Conservation (phyloP, 2,329 filamentous ascomycete species). For the Alternaria metachromatica region DNA sequence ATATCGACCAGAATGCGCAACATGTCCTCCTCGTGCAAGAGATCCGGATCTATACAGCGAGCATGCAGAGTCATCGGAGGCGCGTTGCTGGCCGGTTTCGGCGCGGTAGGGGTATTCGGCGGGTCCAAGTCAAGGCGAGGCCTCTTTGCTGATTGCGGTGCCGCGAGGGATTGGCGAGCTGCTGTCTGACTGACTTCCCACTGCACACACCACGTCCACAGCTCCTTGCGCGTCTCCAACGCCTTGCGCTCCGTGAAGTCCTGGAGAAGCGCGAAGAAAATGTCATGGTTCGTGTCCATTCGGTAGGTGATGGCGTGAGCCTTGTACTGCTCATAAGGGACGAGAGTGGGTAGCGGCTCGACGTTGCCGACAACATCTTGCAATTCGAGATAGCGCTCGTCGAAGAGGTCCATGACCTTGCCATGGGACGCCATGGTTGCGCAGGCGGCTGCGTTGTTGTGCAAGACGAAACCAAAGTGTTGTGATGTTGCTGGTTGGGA, state of each 20-base stretch:
- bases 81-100: slow-evolving; percentile 6
- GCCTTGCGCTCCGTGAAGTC: slow-evolving; percentile 36
- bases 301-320: slow-evolving; percentile 34
- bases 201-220: slow-evolving; percentile 45
- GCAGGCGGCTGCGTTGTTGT: not conserved
- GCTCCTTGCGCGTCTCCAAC: slow-evolving; percentile 25
- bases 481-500: not conserved
- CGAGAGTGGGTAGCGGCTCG: slow-evolving; percentile 37
- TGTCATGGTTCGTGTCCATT: slow-evolving; percentile 33
- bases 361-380: slow-evolving; percentile 43
- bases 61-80: slow-evolving; percentile 23
- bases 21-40: slow-evolving; percentile 39
- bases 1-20: slow-evolving; percentile 42
- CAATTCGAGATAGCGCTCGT: slow-evolving; percentile 38
- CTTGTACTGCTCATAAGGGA: slow-evolving; percentile 40
- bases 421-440: slow-evolving; percentile 36
- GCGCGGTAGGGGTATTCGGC: not conserved
- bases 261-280: slow-evolving; percentile 37
- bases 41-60: slow-evolving; percentile 26
- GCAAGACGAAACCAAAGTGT: not conserved
- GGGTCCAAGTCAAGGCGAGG: slow-evolving; percentile 21
- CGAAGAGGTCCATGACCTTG: slow-evolving; percentile 39
- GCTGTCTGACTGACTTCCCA: slow-evolving; percentile 32
- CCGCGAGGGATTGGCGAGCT: not conserved
- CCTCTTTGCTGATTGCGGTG: slow-evolving; percentile 29